Evolutionary conservation across 306 rosid genomes (phyloP).

Genomic region (Cicer yamashitae): DNA sequence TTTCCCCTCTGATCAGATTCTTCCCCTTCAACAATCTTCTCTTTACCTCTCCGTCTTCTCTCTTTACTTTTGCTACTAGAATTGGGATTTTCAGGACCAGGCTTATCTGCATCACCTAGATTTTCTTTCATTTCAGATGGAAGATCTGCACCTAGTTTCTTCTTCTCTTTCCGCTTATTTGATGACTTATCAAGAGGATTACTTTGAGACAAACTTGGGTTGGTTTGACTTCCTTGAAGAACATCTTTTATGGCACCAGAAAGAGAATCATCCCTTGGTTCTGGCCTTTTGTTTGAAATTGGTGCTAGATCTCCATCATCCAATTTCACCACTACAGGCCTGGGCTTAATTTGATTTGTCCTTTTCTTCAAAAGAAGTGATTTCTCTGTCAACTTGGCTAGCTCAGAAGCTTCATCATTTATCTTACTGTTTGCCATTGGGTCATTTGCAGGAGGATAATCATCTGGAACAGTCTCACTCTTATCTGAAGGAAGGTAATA

Average conservation of each 20-base stretch:
- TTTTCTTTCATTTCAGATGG: constrained; percentile 63
- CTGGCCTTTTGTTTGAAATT: constrained; percentile 55
- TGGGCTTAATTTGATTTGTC: constrained; percentile 71
- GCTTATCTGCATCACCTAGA: constrained; percentile 58
- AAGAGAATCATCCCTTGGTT: constrained; percentile 62
- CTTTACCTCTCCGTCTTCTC: constrained; percentile 62
- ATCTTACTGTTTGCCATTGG: constrained; percentile 49
- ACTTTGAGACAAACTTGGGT: constrained; percentile 50
- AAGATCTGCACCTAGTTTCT: constrained; percentile 53
- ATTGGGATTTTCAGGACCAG: constrained; percentile 55
- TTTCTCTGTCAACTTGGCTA: constrained; percentile 75
- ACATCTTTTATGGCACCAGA: constrained; percentile 75
- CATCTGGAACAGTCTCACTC: constrained; percentile 54
- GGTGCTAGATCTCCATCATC: constrained; percentile 75
- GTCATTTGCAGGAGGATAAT: constrained; percentile 89
- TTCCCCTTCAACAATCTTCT: constrained; percentile 60
- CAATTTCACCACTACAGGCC: constrained; percentile 90
- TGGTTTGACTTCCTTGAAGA: constrained; percentile 64
- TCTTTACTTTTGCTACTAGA: constrained; percentile 69
- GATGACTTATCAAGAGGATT: constrained; percentile 56
- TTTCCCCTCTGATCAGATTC: constrained; percentile 60
- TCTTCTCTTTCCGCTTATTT: constrained; percentile 69
- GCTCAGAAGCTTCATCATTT: constrained; percentile 64
- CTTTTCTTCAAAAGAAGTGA: constrained; percentile 74
- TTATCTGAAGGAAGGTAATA: constrained; percentile 87